Conservation (phyloP, 2,329 filamentous ascomycete species). For the Scytalidium sp. region DNA sequence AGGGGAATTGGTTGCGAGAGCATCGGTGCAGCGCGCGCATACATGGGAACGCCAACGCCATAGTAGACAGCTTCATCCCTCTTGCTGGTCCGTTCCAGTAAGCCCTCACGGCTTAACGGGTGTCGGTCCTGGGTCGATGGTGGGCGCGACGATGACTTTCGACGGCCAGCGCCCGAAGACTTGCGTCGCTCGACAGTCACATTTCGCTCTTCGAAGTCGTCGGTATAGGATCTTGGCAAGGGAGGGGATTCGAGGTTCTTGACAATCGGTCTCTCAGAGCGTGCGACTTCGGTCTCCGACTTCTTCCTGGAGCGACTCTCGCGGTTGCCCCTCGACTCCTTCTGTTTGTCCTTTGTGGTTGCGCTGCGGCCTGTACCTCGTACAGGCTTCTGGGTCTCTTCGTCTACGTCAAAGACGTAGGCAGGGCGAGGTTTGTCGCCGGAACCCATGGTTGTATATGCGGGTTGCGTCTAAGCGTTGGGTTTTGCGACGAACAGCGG, state of each 20-base stretch:
- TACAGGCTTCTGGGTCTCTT: slow-evolving; percentile 16
- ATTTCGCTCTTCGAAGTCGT: slow-evolving; percentile 13
- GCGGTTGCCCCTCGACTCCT: not conserved
- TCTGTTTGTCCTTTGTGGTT: slow-evolving; percentile 7
- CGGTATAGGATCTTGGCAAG: slow-evolving; percentile 2
- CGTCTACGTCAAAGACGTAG: slow-evolving; percentile 24
- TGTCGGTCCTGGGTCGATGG: slow-evolving; percentile 16
- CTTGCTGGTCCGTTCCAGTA: slow-evolving; percentile 1
- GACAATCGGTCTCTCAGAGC: not conserved
- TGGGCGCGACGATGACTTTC: slow-evolving; percentile 16
- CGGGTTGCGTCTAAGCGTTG: no score
- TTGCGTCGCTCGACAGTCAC: slow-evolving; percentile 20
- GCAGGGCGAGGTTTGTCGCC: slow-evolving; percentile 11
- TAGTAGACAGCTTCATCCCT: slow-evolving; percentile 21
- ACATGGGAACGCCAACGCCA: slow-evolving; percentile 12
- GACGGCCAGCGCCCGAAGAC: slow-evolving; percentile 15
- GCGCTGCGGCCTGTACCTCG: slow-evolving; percentile 20
- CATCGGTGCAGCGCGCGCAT: slow-evolving; percentile 3
- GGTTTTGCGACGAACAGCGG: no score
- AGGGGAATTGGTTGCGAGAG: slow-evolving; percentile 17
- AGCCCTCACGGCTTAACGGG: not conserved
- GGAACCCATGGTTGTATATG: not conserved
- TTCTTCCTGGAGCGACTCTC: slow-evolving; percentile 2
- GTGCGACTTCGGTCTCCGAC: not conserved
- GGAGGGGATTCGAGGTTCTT: slow-evolving; percentile 1